Base-by-base conservation (phyloP, 2,329 filamentous ascomycete species). In the Metarhizium brunneum region DNA sequence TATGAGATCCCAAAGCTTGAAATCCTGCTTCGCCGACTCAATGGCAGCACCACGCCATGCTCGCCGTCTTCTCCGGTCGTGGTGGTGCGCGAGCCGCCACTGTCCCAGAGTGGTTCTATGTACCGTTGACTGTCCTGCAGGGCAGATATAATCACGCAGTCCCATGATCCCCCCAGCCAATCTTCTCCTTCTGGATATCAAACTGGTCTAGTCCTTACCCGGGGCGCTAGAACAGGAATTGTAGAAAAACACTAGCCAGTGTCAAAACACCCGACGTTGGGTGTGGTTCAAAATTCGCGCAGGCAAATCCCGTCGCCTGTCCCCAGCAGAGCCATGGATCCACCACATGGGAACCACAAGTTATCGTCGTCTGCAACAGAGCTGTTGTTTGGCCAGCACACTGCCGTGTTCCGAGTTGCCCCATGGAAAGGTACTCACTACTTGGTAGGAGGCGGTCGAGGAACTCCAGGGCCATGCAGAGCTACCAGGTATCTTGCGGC, bases 281-380 rank as follows among this genome's bases (percentile, higher is more conserved):
- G 43, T 47, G 43, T 47, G 43, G n/a, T 30, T 10, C 53, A 52
- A 56, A 57, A 57, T 57, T 57, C 56, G 56, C 56, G 56, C 56
- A 57, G 56, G 54, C 56, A 55, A 56, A 45, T 13, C 56, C 10
- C 32, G 32, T 35, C 18, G 56, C 54, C 54, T n/a, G n/a, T 29
- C 43, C 43, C 43, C 43, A 47, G 53, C 45, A 47, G 14, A 30
- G 32, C 25, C n/a, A n/a, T 14, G 20, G 45, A 40, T 56, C 55
- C 56, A 38, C 56, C 56, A 57, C 54, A 57, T 53, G 50, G 56
- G 48, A 53, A 54, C 47, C 56, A 50, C 54, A 47, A 51, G 50
- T 56, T 50, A 53, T 48, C 54, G 48, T 20, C 25, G 20, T 29
- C 45, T 48, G 6, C 20, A 48, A 11, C 45, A 48, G 45, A 48